These are phyloP conservation scores for Remersonia thermophila DNA, from an alignment of 2,329 filamentous ascomycete genomes.

Conservation along the genomic window DNA sequence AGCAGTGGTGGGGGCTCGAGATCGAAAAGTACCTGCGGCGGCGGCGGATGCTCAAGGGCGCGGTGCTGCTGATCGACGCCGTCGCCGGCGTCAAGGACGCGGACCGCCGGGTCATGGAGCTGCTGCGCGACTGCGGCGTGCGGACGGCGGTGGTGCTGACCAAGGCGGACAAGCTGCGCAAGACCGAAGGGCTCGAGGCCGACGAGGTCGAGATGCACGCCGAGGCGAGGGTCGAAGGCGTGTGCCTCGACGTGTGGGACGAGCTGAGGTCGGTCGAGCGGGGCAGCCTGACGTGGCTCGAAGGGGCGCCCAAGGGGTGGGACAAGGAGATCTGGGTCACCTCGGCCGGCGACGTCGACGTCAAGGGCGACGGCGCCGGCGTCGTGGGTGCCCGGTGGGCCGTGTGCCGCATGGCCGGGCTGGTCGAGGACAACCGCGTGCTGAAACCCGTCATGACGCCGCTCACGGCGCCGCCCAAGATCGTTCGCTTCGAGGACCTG, in stretches of 20 bases:
- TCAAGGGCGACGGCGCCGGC: constrained; percentile 21
- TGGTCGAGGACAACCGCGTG: constrained; percentile 16
- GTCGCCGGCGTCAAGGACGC: constrained; percentile 38
- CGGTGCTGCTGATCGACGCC: constrained; percentile 40
- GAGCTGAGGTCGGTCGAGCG: constrained; percentile 18
- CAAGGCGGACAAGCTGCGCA: constrained; percentile 40
- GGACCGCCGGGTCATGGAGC: constrained; percentile 34
- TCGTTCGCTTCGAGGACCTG: constrained; percentile 26
- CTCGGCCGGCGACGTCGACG: constrained; percentile 22
- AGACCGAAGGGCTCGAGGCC: constrained; percentile 1
- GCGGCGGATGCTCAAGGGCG: constrained; percentile 36
- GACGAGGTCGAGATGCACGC: constrained; percentile 2
- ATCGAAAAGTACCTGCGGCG: constrained; percentile 38
- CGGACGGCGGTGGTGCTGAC: constrained; percentile 41
- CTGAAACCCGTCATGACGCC: constrained; percentile 2
- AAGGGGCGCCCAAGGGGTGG: constrained; percentile 20
- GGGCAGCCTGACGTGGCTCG: constrained; percentile 10
- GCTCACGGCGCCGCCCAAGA: constrained; percentile 6
- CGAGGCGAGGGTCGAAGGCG: constrained; percentile 9
- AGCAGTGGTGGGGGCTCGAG: constrained; percentile 38
- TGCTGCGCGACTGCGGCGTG: constrained; percentile 33
- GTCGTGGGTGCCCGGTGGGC: constrained; percentile 23
- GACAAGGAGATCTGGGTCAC: constrained; percentile 23
- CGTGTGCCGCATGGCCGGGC: constrained; percentile 23
- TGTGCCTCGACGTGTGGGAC: constrained; percentile 21